A percentile compares a stretch with the other conserved stretches of the same genome.
These are phyloP conservation scores for Xylaria grammica DNA, from an alignment of 495 filamentous ascomycete species.

Conservation along the genomic window DNA sequence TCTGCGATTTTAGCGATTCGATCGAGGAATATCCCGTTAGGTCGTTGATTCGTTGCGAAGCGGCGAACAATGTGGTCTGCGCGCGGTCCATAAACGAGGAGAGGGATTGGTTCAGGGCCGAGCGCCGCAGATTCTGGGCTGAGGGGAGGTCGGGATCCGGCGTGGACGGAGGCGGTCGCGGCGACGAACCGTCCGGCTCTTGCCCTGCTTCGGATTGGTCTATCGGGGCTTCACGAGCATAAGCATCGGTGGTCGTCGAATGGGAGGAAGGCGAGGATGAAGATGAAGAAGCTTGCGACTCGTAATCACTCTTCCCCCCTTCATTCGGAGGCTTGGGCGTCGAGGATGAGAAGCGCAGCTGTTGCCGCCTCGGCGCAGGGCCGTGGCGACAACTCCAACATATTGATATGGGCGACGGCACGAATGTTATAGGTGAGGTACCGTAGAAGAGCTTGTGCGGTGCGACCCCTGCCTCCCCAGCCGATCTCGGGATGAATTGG, in stretches of 20 bases:
- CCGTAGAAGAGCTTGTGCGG: constrained; percentile 29
- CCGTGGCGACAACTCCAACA: constrained; percentile 30
- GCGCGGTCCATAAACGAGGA: constrained; percentile 83
- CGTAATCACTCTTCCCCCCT: constrained; percentile 1
- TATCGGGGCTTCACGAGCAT: background rate
- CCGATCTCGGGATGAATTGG: constrained; percentile 32
- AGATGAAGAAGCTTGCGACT: background rate
- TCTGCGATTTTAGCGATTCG: constrained; percentile 79
- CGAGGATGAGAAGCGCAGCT: constrained; percentile 32
- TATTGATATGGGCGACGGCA: constrained; percentile 16
- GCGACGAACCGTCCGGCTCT: background rate
- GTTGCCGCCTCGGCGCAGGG: constrained; percentile 17
- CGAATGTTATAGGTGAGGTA: background rate
- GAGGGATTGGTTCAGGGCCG: constrained; percentile 73
- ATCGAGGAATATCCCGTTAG: constrained; percentile 94
- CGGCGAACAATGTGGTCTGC: constrained; percentile 81
- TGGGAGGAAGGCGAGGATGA: background rate
- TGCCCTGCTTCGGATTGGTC: constrained; percentile 1
- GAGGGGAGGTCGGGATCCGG: constrained; percentile 69
- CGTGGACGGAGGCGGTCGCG: constrained; percentile 17
- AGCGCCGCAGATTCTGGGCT: constrained; percentile 72
- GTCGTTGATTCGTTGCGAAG: constrained; percentile 87
- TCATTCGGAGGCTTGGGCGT: constrained; percentile 27
- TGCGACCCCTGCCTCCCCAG: constrained; percentile 6
- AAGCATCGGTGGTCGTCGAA: background rate